These are phyloP conservation scores for Talaromyces ruber DNA, from an alignment of 495 filamentous ascomycete genomes.

Conservation along the genomic window DNA sequence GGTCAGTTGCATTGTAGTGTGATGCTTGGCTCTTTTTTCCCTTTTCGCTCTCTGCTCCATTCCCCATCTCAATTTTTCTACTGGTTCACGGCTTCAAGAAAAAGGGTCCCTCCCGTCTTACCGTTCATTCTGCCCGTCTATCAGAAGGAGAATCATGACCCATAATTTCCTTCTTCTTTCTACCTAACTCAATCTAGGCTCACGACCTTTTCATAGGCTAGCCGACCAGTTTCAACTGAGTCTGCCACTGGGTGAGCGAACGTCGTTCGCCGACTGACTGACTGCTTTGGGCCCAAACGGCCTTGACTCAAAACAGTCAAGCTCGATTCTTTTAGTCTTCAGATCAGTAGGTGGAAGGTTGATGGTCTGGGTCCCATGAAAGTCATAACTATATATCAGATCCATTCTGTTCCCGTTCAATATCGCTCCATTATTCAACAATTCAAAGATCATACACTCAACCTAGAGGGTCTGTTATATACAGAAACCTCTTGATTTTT, in stretches of 20 bases:
- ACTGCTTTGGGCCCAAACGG: neutral
- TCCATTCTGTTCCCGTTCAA: constrained; percentile 1
- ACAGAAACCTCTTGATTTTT: neutral
- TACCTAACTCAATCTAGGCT: constrained; percentile 1
- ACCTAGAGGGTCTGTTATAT: neutral
- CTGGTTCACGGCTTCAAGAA: neutral
- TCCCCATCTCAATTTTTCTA: neutral
- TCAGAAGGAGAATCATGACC: neutral
- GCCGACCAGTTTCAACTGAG: neutral
- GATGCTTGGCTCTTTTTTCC: neutral
- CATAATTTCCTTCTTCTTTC: neutral
- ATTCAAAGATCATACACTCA: neutral
- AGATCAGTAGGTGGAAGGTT: neutral
- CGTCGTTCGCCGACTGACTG: neutral
- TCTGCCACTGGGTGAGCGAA: neutral
- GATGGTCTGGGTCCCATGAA: neutral
- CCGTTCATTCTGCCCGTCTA: neutral
- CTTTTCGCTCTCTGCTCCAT: neutral
- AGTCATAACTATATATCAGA: constrained; percentile 5
- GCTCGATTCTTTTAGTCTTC: neutral
- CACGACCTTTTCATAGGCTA: neutral
- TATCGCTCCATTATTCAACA: neutral
- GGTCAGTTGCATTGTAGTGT: neutral
- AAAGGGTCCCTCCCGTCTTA: neutral
- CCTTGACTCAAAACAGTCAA: neutral